Evolutionary conservation across 495 filamentous ascomycete genomes (phyloP), one percentile per base, ranked within the genome.

Genomic region (Penicillium pulvis): DNA sequence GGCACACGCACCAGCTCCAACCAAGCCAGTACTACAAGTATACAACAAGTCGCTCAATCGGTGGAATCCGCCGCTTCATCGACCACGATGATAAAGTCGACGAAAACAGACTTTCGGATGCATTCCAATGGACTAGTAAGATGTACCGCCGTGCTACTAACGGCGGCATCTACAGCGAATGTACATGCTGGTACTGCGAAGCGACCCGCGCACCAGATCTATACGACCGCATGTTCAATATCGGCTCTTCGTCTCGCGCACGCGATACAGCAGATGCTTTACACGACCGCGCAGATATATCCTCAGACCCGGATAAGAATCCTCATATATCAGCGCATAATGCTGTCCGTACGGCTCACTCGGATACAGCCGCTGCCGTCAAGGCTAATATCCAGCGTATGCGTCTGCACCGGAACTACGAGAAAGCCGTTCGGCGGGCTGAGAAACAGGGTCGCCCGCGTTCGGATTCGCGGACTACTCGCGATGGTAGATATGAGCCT

Each of bases 171-270:
- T 95, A 93, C 72, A 87, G 82, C 39, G 87, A 90, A 67, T 95
- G 91, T 61, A 90, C 87, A 1, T 96, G 91, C 71, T 95, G 91
- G 90, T 92, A 91, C 66, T 96, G 91, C 73, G 90, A 93, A 77
- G 83, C 87, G 20, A 84, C 89, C 58, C 86, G 91, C 12, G 82
- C 83, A 36, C 59, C 73, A n/a, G 68, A 74, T 43, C 71, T 82
- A 10, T 83, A 89, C 69, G 59, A 60, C 47, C 83, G 80, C 43
- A 36, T 77, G 35, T 60, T 72, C 59, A 62, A 56, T 28, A 57
- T 63, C 41, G 63, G 57, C 14, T 65, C 63, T 10, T 65, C 75
- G 60, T 60, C 71, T 39, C 65, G 63, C 59, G 69, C 76, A 31
- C 62, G 70, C 47, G 24, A 64, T 16, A 67, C 62, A 47, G 81